Percentiles rank a stretch among this genome's conserved stretches.
Conservation (phyloP, 2,329 filamentous ascomycete species). For the Exophiala xenobiotica region DNA sequence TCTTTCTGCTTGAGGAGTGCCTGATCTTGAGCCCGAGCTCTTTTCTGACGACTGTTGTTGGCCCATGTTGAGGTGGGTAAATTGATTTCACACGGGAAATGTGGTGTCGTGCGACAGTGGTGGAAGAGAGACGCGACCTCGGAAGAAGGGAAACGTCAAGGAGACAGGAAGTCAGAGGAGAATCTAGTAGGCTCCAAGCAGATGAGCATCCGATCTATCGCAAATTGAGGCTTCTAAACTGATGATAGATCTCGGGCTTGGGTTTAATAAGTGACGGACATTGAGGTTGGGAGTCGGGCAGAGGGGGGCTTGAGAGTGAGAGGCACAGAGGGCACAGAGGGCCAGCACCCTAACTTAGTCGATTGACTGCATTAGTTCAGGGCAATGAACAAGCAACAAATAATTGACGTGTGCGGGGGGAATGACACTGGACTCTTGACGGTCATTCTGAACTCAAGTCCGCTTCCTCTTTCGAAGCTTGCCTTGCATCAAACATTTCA, state of each 20-base stretch:
- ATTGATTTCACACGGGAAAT: constrained; percentile 1
- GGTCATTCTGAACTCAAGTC: too few species aligned
- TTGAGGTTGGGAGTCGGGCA: neutral
- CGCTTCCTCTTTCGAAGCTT: too few species aligned
- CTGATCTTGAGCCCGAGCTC: constrained; percentile 19
- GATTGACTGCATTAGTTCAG: constrained; percentile 1
- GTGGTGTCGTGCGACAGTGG: constrained; percentile 22
- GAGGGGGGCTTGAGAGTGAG: neutral
- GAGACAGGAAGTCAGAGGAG: constrained; percentile 27
- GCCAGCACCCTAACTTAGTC: neutral
- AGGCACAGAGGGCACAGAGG: neutral
- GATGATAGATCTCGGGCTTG: neutral
- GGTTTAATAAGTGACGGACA: neutral
- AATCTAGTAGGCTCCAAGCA: constrained; percentile 24
- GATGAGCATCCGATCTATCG: constrained; percentile 20
- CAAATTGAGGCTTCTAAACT: neutral
- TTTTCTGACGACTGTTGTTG: constrained; percentile 31
- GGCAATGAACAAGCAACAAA: neutral
- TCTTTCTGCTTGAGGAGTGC: constrained; percentile 27
- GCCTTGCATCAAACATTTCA: too few species aligned
- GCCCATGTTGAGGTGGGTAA: constrained; percentile 26
- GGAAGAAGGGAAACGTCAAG: constrained; percentile 13
- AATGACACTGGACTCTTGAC: neutral
- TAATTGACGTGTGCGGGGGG: neutral
- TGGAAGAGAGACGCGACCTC: neutral